These are phyloP conservation scores for Colletotrichum gigasporum DNA, from an alignment of 2,329 filamentous ascomycete species.

Conservation along the genomic window DNA sequence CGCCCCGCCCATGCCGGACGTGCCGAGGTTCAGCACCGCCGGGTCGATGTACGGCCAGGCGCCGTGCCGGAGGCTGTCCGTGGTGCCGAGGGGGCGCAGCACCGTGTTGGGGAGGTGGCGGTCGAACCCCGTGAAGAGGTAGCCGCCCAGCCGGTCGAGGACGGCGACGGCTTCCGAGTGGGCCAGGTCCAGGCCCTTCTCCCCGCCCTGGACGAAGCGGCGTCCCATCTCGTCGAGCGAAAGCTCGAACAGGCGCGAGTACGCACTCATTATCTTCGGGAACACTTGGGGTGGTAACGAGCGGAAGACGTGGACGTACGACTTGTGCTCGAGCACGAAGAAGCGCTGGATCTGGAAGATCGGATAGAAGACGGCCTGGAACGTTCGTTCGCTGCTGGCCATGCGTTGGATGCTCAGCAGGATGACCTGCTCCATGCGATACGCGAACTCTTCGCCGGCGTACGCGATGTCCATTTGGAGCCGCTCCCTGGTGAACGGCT, in stretches of 20 bases:
- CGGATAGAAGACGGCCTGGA: slow-evolving; percentile 9
- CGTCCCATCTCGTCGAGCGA: slow-evolving; percentile 13
- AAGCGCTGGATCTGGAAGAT: slow-evolving; percentile 30
- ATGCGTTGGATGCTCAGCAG: not conserved
- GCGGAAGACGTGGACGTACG: slow-evolving; percentile 16
- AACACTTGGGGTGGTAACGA: not conserved
- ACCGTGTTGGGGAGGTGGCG: not conserved
- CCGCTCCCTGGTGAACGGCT: slow-evolving; percentile 14
- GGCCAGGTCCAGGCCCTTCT: not conserved
- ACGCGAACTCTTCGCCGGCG: not conserved
- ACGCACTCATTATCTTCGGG: slow-evolving; percentile 10
- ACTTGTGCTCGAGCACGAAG: slow-evolving; percentile 22
- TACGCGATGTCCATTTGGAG: not conserved
- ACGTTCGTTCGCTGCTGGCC: not conserved
- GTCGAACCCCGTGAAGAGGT: not conserved
- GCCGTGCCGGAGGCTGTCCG: not conserved
- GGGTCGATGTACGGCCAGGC: slow-evolving; percentile 2
- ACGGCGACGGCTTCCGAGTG: not conserved
- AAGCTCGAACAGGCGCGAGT: slow-evolving; percentile 12
- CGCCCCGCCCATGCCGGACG: not conserved
- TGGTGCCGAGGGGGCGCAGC: not conserved
- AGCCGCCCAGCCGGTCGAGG: not conserved
- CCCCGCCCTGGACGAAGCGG: not conserved
- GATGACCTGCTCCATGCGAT: slow-evolving; percentile 24
- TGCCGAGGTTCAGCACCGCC: not conserved